A percentile compares a stretch with the other conserved stretches of the same genome.
phyloP scores from a whole-genome alignment of 208 protist genomes.

The Crithidia sp. region DNA sequence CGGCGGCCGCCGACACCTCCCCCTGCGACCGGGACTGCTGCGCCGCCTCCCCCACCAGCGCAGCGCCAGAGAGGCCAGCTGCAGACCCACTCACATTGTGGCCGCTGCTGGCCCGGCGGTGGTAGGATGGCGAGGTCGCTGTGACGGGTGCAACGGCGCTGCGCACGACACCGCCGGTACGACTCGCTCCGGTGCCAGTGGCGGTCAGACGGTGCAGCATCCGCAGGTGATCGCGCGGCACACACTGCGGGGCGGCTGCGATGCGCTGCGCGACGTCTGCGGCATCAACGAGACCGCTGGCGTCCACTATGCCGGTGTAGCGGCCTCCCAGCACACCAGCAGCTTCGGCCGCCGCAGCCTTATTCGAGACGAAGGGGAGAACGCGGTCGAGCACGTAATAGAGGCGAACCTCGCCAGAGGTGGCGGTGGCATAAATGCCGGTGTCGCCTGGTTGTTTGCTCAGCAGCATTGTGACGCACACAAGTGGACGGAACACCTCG shows the following conservation, averaged over 20 bases:
- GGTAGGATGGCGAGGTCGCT: not conserved
- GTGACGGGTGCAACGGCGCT: not conserved
- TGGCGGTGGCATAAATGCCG: slow-evolving; percentile 71
- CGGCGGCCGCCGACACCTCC: not conserved
- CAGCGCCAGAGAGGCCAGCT: too few relatives aligned
- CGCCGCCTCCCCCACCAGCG: too few relatives aligned
- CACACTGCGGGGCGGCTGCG: slow-evolving; percentile 20
- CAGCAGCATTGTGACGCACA: slow-evolving; percentile 50
- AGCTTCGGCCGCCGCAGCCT: not conserved
- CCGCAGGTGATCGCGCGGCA: slow-evolving; percentile 32
- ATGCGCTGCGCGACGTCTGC: not conserved
- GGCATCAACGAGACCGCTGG: not conserved
- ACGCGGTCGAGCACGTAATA: slow-evolving; percentile 49
- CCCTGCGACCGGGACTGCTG: too few relatives aligned
- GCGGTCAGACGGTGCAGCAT: slow-evolving; percentile 27
- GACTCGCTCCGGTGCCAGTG: slow-evolving; percentile 1
- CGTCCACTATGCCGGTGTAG: not conserved
- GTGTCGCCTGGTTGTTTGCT: slow-evolving; percentile 72
- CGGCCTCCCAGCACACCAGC: not conserved
- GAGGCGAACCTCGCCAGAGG: slow-evolving; percentile 35
- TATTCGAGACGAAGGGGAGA: slow-evolving; percentile 4
- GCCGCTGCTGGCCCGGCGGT: too few relatives aligned
- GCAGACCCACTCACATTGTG: too few relatives aligned
- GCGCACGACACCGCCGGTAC: not conserved
- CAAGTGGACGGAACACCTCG: not conserved